Evolutionary conservation across 2,329 filamentous ascomycete genomes (phyloP), one percentile per base, ranked within the genome.

Genomic region (Chlorencoelia australis): DNA sequence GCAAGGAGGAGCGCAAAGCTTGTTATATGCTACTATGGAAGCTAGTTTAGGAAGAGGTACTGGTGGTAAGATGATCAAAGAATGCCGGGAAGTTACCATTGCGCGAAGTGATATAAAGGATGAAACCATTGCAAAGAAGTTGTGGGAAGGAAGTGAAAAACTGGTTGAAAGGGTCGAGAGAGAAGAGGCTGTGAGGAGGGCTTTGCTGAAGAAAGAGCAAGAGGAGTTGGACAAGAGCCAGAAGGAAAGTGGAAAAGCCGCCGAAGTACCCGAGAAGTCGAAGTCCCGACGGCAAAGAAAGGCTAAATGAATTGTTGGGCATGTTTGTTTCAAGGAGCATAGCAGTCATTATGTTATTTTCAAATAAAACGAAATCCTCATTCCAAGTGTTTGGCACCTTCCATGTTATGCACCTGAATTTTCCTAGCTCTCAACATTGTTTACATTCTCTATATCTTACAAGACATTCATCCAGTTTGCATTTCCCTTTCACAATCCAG

Each of bases 141-240:
- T 98, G 11, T 98, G 89, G 89, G 75, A 93, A 55, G 78, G 83
- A 40, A 94, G 83, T 54, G 88, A 94, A 53, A 76, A 75, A 54
- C 73, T 93, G 45, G 79, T 96, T 38, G 80, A 93, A 57, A 71
- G 72, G 49, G 73, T 80, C 10, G 88, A 96, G 60, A 93, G 84
- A 63, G 75, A 81, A 55, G 74, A 79, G 16, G 87, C 87, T 7
- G 62, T 74, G 33, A 71, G 68, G 42, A 52, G 49, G 36, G 54
- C 50, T 16, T 42, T 53, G 22, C 41, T 50, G 37, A 59, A 58
- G 42, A 65, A 64, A 47, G 61, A 60, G 15, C 54, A 59, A 36
- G 54, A 59, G 27, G 56, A 53, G 42, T 43, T 45, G 17, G 52
- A 48, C 13, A 55, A 54, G 45, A 54, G 39, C 33, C 41, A 48